A percentile compares a stretch with the other conserved stretches of the same genome.
These are phyloP conservation scores for Entomortierella chlamydospora DNA, from an alignment of 192 early-diverging fungal genomes.

Conservation along the genomic window DNA sequence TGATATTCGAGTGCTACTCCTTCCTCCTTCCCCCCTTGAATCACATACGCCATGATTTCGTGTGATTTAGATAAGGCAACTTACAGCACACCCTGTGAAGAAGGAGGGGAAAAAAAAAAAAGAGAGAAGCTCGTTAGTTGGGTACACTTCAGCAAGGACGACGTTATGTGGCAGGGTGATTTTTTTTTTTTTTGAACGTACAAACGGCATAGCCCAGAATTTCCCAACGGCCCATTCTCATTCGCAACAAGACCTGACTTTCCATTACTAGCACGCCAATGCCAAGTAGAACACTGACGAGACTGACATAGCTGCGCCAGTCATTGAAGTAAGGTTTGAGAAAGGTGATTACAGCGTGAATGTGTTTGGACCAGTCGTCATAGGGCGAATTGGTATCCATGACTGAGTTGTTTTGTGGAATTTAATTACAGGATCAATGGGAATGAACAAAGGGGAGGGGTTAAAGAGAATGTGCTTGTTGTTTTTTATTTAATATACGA, in stretches of 20 bases:
- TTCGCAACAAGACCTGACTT: slow-evolving; percentile 47
- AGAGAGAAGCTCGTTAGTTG: neutral
- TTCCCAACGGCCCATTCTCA: slow-evolving; percentile 53
- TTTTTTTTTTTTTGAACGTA: slow-evolving; percentile 2
- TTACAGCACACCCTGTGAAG: slow-evolving; percentile 40
- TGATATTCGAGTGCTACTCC: too few species aligned
- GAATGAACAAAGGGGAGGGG: too few species aligned
- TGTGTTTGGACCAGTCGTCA: slow-evolving; percentile 44
- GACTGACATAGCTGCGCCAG: slow-evolving; percentile 47
- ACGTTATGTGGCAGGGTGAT: too few species aligned
- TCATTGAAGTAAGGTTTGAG: slow-evolving; percentile 51
- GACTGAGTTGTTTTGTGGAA: neutral
- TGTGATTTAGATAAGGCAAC: slow-evolving; percentile 1
- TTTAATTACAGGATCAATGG: neutral
- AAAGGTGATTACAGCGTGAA: slow-evolving; percentile 49
- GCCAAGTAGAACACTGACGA: slow-evolving; percentile 35
- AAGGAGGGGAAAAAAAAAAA: neutral
- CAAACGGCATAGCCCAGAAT: slow-evolving; percentile 34
- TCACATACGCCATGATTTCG: too few species aligned
- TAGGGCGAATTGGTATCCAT: slow-evolving; percentile 46
- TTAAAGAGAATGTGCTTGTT: too few species aligned
- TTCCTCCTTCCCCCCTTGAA: too few species aligned
- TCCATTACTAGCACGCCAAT: slow-evolving; percentile 50
- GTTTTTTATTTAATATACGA: too few species aligned
- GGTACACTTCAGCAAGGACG: too few species aligned